Evolutionary conservation across 495 filamentous ascomycete genomes (phyloP).

Genomic region (Articulospora tetracladia): DNA sequence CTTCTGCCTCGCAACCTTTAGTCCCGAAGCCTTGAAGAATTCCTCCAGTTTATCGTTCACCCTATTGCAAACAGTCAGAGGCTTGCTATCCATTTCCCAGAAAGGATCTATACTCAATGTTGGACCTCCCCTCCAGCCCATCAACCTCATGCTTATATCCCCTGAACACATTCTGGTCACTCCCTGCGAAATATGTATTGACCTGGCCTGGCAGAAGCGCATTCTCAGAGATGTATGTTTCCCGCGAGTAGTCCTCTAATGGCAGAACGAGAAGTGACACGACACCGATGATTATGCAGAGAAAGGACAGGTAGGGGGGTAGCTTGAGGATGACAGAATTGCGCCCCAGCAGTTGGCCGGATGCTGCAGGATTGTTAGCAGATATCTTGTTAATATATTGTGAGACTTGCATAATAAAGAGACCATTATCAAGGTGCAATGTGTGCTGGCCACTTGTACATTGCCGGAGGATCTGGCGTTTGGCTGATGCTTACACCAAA

Average conservation of each 20-base stretch:
- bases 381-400: neutral
- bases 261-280: constrained; percentile 92
- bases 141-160: constrained; percentile 86
- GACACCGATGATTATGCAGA: constrained; percentile 88
- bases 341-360: constrained; percentile 50
- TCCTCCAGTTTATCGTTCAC: constrained; percentile 66
- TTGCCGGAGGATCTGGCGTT: neutral
- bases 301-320: constrained; percentile 76
- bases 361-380: constrained; percentile 33
- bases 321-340: constrained; percentile 68
- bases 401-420: constrained; percentile 19
- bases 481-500: neutral
- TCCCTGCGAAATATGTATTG: constrained; percentile 94
- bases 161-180: constrained; percentile 91
- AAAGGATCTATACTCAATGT: constrained; percentile 39
- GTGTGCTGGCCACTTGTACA: neutral
- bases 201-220: constrained; percentile 94
- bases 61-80: constrained; percentile 33
- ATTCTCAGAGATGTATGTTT: constrained; percentile 97
- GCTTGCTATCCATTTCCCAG: neutral
- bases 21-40: constrained; percentile 70
- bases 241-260: constrained; percentile 83
- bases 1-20: constrained; percentile 80
- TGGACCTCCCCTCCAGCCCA: constrained; percentile 49
- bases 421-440: constrained; percentile 15